Conservation (phyloP, 306 rosid species). For the Spatholobus suberectus region DNA sequence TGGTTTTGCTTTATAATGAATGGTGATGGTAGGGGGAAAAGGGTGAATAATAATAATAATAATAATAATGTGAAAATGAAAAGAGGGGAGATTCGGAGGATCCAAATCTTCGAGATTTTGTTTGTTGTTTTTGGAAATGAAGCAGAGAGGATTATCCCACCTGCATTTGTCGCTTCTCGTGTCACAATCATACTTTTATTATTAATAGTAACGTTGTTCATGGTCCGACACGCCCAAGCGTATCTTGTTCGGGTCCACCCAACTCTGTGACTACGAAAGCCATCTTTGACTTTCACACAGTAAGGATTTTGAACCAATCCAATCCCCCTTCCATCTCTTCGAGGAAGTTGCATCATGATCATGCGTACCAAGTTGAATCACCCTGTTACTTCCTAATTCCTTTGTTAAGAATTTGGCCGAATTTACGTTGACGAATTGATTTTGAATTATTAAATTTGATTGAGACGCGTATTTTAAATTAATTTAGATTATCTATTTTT, state of each 20-base stretch:
- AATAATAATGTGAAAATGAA: conserved; percentile 23
- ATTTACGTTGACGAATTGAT: too few species aligned
- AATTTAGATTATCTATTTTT: too few species aligned
- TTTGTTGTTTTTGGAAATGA: conserved; percentile 56
- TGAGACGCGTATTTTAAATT: too few species aligned
- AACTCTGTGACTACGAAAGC: not conserved
- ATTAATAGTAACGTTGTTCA: conserved; percentile 5
- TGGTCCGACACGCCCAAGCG: conserved; percentile 35
- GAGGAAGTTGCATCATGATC: not conserved
- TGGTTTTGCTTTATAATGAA: conserved; percentile 23
- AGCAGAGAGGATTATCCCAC: conserved; percentile 59
- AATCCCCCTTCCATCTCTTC: too few species aligned
- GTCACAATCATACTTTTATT: conserved; percentile 42
- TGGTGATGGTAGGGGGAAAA: not conserved
- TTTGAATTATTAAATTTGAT: too few species aligned
- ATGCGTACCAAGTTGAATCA: too few species aligned
- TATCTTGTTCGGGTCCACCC: conserved; percentile 17
- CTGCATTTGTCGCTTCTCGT: conserved; percentile 64
- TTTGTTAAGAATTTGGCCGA: too few species aligned
- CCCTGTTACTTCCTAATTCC: not conserved
- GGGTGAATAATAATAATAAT: conserved; percentile 27
- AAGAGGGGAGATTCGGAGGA: conserved; percentile 65
- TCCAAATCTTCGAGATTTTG: conserved; percentile 75
- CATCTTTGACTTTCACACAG: conserved; percentile 30
- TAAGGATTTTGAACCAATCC: not conserved